phyloP scores from a whole-genome alignment of 495 filamentous ascomycete genomes.

The Hypomontagnella monticulosa region DNA sequence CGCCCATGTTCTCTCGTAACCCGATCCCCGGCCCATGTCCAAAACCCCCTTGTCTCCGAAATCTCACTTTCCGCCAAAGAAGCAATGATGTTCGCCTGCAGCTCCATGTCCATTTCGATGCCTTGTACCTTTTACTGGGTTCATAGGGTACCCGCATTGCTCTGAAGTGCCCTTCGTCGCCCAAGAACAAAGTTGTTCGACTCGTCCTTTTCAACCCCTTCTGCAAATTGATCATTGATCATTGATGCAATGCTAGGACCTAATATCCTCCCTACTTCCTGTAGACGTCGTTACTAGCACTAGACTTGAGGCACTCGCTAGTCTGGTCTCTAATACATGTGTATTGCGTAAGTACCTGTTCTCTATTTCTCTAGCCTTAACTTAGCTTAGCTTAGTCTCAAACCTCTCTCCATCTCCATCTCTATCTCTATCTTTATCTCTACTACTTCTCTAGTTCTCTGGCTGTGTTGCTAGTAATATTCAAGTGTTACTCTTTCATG shows the following conservation, averaged over 20 bases:
- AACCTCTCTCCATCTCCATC: no score
- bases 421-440: neutral
- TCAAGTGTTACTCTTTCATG: neutral
- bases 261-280: no score
- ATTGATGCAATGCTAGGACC: no score
- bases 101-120: slow-evolving; percentile 23
- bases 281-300: no score
- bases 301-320: no score
- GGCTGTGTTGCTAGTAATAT: neutral
- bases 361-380: neutral
- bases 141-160: slow-evolving; percentile 35
- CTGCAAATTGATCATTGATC: no score
- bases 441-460: no score
- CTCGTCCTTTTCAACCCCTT: slow-evolving; percentile 16
- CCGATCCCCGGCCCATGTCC: slow-evolving; percentile 25
- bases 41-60: slow-evolving; percentile 31
- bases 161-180: slow-evolving; percentile 6
- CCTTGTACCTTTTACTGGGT: slow-evolving; percentile 29
- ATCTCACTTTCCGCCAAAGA: slow-evolving; percentile 37
- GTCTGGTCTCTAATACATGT: no score
- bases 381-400: no score
- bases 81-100: slow-evolving; percentile 35
- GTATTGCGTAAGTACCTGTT: neutral
- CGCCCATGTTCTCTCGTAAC: slow-evolving; percentile 42
- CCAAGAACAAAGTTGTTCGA: slow-evolving; percentile 33